Evolutionary conservation across 2,329 filamentous ascomycete species (phyloP).

Genomic region (Claviceps sp.): DNA sequence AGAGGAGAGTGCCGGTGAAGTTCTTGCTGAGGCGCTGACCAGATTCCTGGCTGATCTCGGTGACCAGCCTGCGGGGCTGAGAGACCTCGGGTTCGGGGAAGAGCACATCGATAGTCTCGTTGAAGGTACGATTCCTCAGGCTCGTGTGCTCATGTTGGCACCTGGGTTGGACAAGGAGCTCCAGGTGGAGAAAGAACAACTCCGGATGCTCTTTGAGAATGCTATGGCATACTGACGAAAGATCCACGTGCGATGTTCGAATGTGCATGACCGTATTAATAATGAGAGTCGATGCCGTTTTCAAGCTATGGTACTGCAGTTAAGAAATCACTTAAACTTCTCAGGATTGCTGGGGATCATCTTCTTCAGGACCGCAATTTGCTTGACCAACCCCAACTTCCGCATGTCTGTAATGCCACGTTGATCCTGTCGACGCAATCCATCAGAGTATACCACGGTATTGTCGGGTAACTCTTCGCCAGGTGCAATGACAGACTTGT

Average conservation of each 20-base stretch:
- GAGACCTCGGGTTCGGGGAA: slow-evolving; percentile 63
- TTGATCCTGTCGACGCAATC: slow-evolving; percentile 41
- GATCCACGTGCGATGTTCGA: not conserved
- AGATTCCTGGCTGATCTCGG: slow-evolving; percentile 73
- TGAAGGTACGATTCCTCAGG: slow-evolving; percentile 89
- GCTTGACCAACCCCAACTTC: slow-evolving; percentile 49
- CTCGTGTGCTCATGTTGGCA: slow-evolving; percentile 79
- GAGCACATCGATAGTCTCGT: slow-evolving; percentile 72
- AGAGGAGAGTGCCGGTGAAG: slow-evolving; percentile 76
- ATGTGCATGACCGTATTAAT: not conserved
- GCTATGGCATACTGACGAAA: slow-evolving; percentile 27
- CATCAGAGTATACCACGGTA: slow-evolving; percentile 56
- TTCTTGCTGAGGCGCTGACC: slow-evolving; percentile 69
- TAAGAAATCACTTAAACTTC: slow-evolving; percentile 27
- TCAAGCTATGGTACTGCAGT: not conserved
- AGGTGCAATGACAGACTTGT: slow-evolving; percentile 44
- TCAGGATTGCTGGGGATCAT: slow-evolving; percentile 52
- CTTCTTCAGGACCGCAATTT: slow-evolving; percentile 53
- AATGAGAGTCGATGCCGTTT: not conserved
- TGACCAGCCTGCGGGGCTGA: slow-evolving; percentile 80
- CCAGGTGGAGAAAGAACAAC: slow-evolving; percentile 56
- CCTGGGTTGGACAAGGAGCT: slow-evolving; percentile 63
- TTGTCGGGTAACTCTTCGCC: slow-evolving; percentile 49
- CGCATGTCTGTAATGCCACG: slow-evolving; percentile 49
- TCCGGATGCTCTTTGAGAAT: slow-evolving; percentile 54